Evolutionary conservation across 371 early-diverging fungal genomes (phyloP), one percentile per base, ranked within the genome.

Genomic region (Saksenaea oblongispora): DNA sequence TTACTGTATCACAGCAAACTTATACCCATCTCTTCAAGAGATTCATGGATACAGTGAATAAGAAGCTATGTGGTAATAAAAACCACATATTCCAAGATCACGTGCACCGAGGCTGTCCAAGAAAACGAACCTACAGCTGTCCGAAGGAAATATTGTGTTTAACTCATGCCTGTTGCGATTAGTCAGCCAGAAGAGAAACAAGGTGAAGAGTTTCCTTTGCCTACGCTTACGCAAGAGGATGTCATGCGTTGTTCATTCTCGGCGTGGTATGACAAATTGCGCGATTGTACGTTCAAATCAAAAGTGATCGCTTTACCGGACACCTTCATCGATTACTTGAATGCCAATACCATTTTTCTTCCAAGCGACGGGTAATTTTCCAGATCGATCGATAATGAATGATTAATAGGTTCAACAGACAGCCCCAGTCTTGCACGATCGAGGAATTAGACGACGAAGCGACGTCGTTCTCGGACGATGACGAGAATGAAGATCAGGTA

Each of bases 341-440:
- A 88, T 59, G 87, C 89, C 3, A 97, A 97, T 65, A 90, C 94
- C 3, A 84, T 97, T 13, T 89, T 87, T 64, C 75, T 96, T 37
- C 95, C 96, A 0, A 84, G 83, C 0, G 79, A 87, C 44, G 85
- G 77, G 85, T 84, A 82, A 55, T 56, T 56, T 11, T 26, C 22
- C 14, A 35, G 1, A 36, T 34, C 5, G 1, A 58, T 8, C 28
- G 31, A 18, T 26, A 15, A 9, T 28, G 18, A 34, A 24, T 10
- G 31, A 37, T 31, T 51, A 28, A 34, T 22, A 15, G 9, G 0
- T 2, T 9, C 14, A 37, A 47, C 36, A 76, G 81, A 31, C 78
- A 78, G 39, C 77, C 82, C 27, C 73, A 64, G 24, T 79, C 82
- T 1, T 68, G 78, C 18, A 74, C 74, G 42, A 65, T 79, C 34